Percentiles rank a stretch among this genome's conserved stretches.
phyloP scores from a whole-genome alignment of 495 filamentous ascomycete genomes.

The Ramalina peruviana region DNA sequence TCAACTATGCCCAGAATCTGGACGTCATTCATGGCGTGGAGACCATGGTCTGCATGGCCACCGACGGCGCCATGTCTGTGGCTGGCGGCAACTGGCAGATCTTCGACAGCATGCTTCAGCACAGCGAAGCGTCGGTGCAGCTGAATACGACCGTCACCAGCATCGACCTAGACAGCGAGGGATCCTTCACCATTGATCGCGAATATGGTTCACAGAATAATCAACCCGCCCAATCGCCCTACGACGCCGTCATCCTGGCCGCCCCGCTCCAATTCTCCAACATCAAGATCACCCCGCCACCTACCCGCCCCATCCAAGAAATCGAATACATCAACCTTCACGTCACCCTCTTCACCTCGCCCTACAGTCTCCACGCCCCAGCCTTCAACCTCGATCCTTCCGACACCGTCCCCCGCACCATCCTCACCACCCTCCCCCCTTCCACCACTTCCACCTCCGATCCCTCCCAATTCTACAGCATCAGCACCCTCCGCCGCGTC shows the following conservation, averaged over 20 bases:
- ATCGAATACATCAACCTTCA: constrained; percentile 75
- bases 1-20: constrained; percentile 92
- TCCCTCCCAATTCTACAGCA: constrained; percentile 71
- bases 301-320: constrained; percentile 38
- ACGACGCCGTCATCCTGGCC: constrained; percentile 71
- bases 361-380: constrained; percentile 46
- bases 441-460: constrained; percentile 33
- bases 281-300: constrained; percentile 36
- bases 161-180: constrained; percentile 33
- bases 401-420: constrained; percentile 42
- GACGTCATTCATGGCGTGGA: constrained; percentile 74
- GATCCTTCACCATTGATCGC: constrained; percentile 37
- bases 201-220: constrained; percentile 14
- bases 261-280: constrained; percentile 61
- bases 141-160: constrained; percentile 59
- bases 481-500: constrained; percentile 59
- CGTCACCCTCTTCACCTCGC: constrained; percentile 78
- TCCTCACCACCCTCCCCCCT: constrained; percentile 72
- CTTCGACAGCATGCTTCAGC: constrained; percentile 65
- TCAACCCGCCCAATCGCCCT: constrained; percentile 22
- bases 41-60: constrained; percentile 87
- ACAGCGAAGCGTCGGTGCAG: constrained; percentile 41
- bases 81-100: constrained; percentile 92
- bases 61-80: constrained; percentile 67
- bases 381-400: constrained; percentile 50